Percentiles rank a stretch among this genome's conserved stretches.
Evolutionary conservation across 2,329 filamentous ascomycete genomes (phyloP).

Genomic region (Endoconidiophora laricicola): DNA sequence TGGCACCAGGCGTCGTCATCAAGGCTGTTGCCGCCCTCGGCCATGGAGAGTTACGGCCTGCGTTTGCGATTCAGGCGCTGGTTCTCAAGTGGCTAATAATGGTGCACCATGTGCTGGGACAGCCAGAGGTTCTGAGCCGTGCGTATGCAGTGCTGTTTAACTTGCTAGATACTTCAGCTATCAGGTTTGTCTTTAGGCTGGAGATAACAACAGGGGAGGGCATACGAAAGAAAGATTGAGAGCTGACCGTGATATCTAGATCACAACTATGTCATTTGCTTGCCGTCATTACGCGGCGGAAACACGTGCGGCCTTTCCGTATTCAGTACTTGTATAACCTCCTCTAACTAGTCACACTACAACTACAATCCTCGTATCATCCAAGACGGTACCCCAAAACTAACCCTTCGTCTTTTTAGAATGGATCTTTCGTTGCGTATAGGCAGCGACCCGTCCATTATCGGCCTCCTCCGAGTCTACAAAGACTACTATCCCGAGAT

Average conservation of each 20-base stretch:
- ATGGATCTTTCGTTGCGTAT: constrained; percentile 40
- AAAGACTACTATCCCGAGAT: constrained; percentile 87
- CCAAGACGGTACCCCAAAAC: background rate
- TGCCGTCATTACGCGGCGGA: constrained; percentile 61
- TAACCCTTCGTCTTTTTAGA: constrained; percentile 20
- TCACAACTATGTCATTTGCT: constrained; percentile 58
- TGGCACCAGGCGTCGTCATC: constrained; percentile 44
- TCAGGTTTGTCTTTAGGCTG: constrained; percentile 28
- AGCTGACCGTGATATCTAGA: constrained; percentile 18
- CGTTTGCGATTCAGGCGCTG: constrained; percentile 50
- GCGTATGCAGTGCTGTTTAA: constrained; percentile 67
- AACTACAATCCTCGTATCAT: too few species aligned
- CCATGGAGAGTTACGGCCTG: constrained; percentile 59
- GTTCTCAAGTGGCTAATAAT: constrained; percentile 66
- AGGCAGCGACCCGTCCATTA: constrained; percentile 56
- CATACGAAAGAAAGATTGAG: constrained; percentile 14
- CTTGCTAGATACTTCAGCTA: constrained; percentile 61
- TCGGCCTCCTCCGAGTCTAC: constrained; percentile 63
- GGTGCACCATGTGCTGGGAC: constrained; percentile 54
- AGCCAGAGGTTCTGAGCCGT: constrained; percentile 44
- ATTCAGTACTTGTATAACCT: constrained; percentile 54
- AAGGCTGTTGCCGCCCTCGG: constrained; percentile 59
- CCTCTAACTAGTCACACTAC: too few species aligned
- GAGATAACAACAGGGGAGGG: background rate
- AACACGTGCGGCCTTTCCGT: constrained; percentile 68